Evolutionary conservation across 768 basidiomycete species (phyloP).

Genomic region (Tricholoma bakamatsutake): DNA sequence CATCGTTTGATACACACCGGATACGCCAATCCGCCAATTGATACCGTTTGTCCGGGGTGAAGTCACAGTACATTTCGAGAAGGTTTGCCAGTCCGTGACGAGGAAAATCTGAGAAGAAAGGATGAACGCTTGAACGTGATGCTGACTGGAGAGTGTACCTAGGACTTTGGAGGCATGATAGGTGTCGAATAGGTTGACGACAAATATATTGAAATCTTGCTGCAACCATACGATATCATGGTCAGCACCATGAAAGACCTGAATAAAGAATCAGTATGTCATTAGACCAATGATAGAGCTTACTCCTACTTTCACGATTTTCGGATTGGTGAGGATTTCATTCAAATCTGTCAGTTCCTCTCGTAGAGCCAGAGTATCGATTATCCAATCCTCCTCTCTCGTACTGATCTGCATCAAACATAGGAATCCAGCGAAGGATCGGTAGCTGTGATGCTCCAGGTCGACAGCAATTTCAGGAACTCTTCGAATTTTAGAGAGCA

Average conservation of each 20-base stretch:
- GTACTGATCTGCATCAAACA: conserved; percentile 94
- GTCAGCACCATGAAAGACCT: conserved; percentile 95
- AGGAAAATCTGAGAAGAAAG: conserved; percentile 55
- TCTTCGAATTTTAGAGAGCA: conserved; percentile 62
- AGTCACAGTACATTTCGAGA: conserved; percentile 85
- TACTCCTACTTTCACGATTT: conserved; percentile 68
- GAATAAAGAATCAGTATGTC: not conserved
- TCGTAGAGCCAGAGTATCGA: conserved; percentile 75
- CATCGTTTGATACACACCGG: conserved; percentile 38
- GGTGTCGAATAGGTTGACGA: conserved; percentile 97
- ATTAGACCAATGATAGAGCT: not conserved
- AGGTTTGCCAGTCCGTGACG: conserved; percentile 80
- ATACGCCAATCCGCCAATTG: conserved; percentile 98
- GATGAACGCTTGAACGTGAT: not conserved
- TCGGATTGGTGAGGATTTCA: conserved; percentile 80
- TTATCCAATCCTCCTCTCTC: conserved; percentile 76
- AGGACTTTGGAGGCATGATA: conserved; percentile 89
- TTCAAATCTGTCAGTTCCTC: conserved; percentile 71
- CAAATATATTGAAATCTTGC: conserved; percentile 88
- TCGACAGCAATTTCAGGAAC: conserved; percentile 87
- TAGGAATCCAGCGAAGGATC: conserved; percentile 81
- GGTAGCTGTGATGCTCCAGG: conserved; percentile 88
- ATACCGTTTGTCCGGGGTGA: conserved; percentile 89
- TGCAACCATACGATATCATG: conserved; percentile 96
- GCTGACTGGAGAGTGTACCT: conserved; percentile 32